A percentile compares a stretch with the other conserved stretches of the same genome.
phyloP scores from a whole-genome alignment of 2,329 filamentous ascomycete species.

The Verticillium alfalfae region DNA sequence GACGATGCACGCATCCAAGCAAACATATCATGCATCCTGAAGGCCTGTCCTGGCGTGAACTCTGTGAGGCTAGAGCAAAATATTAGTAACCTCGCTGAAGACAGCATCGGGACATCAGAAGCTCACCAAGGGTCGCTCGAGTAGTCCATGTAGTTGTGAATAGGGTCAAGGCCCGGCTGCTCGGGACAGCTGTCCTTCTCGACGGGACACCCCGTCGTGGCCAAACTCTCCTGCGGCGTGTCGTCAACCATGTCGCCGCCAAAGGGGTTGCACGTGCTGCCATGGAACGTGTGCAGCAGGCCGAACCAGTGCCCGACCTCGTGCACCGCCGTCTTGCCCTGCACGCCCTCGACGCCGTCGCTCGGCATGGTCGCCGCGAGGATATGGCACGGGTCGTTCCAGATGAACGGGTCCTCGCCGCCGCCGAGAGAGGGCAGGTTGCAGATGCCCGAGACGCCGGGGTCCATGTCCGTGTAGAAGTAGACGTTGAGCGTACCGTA shows the following conservation, averaged over 20 bases:
- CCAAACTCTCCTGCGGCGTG: constrained; percentile 19
- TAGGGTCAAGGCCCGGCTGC: constrained; percentile 13
- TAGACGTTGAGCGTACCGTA: constrained; percentile 36
- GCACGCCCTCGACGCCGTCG: constrained; percentile 14
- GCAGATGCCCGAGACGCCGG: constrained; percentile 28
- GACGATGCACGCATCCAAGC: not conserved
- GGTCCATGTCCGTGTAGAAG: constrained; percentile 18
- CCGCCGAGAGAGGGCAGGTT: constrained; percentile 25
- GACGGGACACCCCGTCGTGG: constrained; percentile 5
- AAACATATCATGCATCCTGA: constrained; percentile 4
- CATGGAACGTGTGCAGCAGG: constrained; percentile 16
- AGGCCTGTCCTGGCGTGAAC: constrained; percentile 7
- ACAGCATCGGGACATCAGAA: not conserved
- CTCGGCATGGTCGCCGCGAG: constrained; percentile 12
- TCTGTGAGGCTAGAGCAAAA: not conserved
- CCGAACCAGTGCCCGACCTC: constrained; percentile 14
- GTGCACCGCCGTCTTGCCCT: constrained; percentile 21
- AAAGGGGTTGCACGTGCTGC: constrained; percentile 19
- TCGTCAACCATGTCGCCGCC: constrained; percentile 28
- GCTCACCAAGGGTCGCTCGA: constrained; percentile 24
- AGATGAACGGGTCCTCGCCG: constrained; percentile 9
- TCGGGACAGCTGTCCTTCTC: constrained; percentile 15
- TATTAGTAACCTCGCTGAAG: not conserved
- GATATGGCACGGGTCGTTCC: constrained; percentile 12
- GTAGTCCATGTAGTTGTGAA: constrained; percentile 20